Evolutionary conservation across 345 rosid genomes (phyloP).

Genomic region (Populus davidiana): DNA sequence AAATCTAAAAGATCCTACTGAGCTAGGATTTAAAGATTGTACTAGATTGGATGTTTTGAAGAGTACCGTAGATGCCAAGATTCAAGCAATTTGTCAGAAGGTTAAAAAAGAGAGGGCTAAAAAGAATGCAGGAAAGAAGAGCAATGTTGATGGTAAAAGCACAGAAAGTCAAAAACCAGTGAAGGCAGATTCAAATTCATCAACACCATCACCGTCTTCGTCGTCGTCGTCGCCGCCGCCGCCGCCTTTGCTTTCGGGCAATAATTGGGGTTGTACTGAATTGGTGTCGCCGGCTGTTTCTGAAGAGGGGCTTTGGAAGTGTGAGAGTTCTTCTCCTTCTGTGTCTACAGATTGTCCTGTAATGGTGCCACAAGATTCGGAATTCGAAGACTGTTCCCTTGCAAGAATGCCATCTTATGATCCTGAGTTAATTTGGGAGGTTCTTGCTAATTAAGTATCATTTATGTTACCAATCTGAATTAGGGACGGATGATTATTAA

Average conservation of each 20-base stretch:
- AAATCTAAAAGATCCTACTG: slow-evolving; percentile 56
- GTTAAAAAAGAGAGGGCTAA: slow-evolving; percentile 59
- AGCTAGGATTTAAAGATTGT: slow-evolving; percentile 59
- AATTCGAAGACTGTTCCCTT: slow-evolving; percentile 52
- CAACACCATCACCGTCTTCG: slow-evolving; percentile 32
- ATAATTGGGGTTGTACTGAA: slow-evolving; percentile 36
- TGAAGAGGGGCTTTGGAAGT: slow-evolving; percentile 49
- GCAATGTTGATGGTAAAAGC: neutral
- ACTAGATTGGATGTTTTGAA: slow-evolving; percentile 57
- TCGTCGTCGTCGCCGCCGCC: slow-evolving; percentile 18
- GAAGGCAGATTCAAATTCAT: slow-evolving; percentile 33
- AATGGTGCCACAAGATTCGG: slow-evolving; percentile 32
- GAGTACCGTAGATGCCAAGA: slow-evolving; percentile 74
- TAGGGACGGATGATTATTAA: neutral
- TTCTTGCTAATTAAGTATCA: slow-evolving; percentile 59
- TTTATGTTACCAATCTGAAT: neutral
- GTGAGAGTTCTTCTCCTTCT: slow-evolving; percentile 48
- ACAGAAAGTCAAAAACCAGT: slow-evolving; percentile 10
- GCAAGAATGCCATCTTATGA: slow-evolving; percentile 89
- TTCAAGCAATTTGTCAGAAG: slow-evolving; percentile 82
- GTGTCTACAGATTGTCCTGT: slow-evolving; percentile 33
- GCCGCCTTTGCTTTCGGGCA: slow-evolving; percentile 37
- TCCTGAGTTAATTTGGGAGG: slow-evolving; percentile 88
- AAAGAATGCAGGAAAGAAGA: slow-evolving; percentile 42
- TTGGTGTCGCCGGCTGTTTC: slow-evolving; percentile 37